Evolutionary conservation across 2,329 filamentous ascomycete genomes (phyloP), one percentile per base, ranked within the genome.

Genomic region (Fusarium circinatum): DNA sequence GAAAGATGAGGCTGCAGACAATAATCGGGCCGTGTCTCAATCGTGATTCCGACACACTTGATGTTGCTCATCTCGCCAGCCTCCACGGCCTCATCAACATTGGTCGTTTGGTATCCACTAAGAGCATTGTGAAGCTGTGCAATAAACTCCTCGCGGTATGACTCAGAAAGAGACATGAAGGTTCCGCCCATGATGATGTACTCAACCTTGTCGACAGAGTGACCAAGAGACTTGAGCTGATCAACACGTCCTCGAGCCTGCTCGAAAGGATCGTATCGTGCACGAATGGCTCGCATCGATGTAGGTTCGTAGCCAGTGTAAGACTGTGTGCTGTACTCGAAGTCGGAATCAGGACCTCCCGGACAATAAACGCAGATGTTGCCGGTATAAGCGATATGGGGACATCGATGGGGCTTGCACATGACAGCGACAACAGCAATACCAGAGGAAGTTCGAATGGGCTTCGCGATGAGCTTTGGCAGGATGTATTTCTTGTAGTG

Each of bases 151-250:
- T 99, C 94, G 34, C 96, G 89, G 82, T 99, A 99, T 30, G 92
- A 91, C 78, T 95, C 91, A 14, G 96, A 89, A 32, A 99, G 85
- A 6, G 96, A 98, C 97, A 99, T 99, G 84, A 99, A 99, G 0
- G 96, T 99, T 75, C 96, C 96, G 68, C 96, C 96, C 96, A 99
- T 99, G 81, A 99, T 98, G 80, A 99, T 99, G 83, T 98, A 99
- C 85, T 99, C 96, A 30, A 99, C 96, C 83, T 99, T 99, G 85
- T 99, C 96, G 54, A 99, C 96, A 51, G 94, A 98, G 83, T 99
- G 96, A 2, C 96, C 96, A 0, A 99, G 88, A 5, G 94, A 93
- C 83, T 97, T 97, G 80, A 99, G 94, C 84, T 99, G 96, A 78
- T 99, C 97, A 11, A 99, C 96, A 76, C 96, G 91, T 47, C 96